Percentiles rank a stretch among this genome's conserved stretches.
phyloP scores from a whole-genome alignment of 2,329 filamentous ascomycete species.

The Penicillium digitatum region DNA sequence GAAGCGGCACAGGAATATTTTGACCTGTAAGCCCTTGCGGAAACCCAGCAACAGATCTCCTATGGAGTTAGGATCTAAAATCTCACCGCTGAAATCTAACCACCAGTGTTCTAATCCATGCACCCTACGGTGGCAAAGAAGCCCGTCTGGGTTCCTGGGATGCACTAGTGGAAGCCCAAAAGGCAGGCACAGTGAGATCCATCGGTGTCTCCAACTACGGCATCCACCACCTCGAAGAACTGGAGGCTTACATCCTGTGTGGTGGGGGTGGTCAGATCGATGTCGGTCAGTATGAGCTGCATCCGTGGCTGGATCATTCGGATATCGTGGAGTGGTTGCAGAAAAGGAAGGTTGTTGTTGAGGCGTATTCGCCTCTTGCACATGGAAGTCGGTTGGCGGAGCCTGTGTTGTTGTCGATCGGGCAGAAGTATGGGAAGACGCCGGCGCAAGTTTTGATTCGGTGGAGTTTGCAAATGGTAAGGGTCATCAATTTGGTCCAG shows the following conservation, averaged over 20 bases:
- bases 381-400: constrained; percentile 67
- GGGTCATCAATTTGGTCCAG: constrained; percentile 33
- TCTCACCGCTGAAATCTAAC: not conserved
- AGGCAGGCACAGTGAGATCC: constrained; percentile 64
- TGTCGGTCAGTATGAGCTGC: constrained; percentile 77
- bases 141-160: constrained; percentile 69
- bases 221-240: constrained; percentile 67
- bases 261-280: constrained; percentile 61
- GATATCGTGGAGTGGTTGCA: constrained; percentile 65
- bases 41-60: not conserved
- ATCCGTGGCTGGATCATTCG: constrained; percentile 73
- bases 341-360: constrained; percentile 63
- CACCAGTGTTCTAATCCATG: constrained; percentile 62
- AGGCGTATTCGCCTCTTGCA: constrained; percentile 77
- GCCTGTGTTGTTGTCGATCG: constrained; percentile 57
- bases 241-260: constrained; percentile 52
- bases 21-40: constrained; percentile 53
- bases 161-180: constrained; percentile 71
- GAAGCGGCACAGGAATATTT: constrained; percentile 68
- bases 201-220: constrained; percentile 78
- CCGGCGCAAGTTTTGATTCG: constrained; percentile 71
- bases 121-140: constrained; percentile 68
- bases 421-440: constrained; percentile 65
- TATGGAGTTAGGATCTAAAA: not conserved
- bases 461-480: constrained; percentile 75